Evolutionary conservation across 2,329 filamentous ascomycete genomes (phyloP), one percentile per base, ranked within the genome.

Genomic region (Monosporascus sp.): DNA sequence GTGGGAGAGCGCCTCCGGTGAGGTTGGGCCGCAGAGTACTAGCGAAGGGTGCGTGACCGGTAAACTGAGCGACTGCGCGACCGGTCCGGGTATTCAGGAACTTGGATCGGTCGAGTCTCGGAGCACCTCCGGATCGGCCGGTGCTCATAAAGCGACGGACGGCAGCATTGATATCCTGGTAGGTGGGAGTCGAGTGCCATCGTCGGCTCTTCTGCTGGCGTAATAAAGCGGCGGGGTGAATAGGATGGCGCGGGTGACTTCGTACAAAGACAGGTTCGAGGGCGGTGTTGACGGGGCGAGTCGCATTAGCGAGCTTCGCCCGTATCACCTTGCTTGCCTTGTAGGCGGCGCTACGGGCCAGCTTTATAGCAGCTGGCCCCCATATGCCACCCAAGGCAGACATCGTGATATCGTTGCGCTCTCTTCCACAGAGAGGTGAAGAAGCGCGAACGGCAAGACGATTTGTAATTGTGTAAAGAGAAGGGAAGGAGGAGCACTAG

Each of bases 21-120:
- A 97, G 75, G 67, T 96, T 97, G 2, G 94, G 94, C 37, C 94
- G 88, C 37, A 99, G 82, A 1, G 92, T 87, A 49, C 86, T 91
- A 4, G 91, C 88, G 69, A 97, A 97, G 0, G 93, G 93, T 31
- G 91, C 86, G 49, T 89, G 85, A 27, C 85, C 85, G 17, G 89
- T 85, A 54, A 88, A 80, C 56, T 85, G 81, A 35, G 77, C 78
- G 52, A 84, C 72, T 44, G 74, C 75, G 44, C 75, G 76, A 17
- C 78, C 75, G 16, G 74, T 79, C 55, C 70, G 74, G 19, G 79
- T 80, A 24, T 69, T 68, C 8, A 79, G 73, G 58, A 80, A 74
- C 61, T 75, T 76, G 57, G 72, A 72, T 57, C 78, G 76, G 66
- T 78, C 75, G 64, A 77, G 65, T 37, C 73, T 72, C 27, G 72